Evolutionary conservation across 768 basidiomycete genomes (phyloP), one percentile per base, ranked within the genome.

Genomic region (Boletus sp.): DNA sequence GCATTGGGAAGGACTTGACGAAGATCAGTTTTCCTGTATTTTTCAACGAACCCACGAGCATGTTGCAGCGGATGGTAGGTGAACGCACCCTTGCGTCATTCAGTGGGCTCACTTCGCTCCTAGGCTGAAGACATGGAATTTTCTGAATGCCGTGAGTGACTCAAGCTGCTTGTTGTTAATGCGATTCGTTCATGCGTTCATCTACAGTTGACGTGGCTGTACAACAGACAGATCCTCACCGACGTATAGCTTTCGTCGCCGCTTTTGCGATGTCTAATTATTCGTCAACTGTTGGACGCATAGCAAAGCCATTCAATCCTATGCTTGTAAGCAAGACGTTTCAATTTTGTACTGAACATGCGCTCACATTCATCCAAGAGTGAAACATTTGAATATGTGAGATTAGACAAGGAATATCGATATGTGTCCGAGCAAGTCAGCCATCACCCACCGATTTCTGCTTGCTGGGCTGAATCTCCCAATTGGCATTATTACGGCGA

Each of bases 221-320:
- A 8, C 78, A 76, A 42, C 90, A 95, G 67, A 68, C 68, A 28
- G 91, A 97, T 65, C 84, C 92, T 1, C 81, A 90, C 45, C 83
- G 85, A 52, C 84, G 95, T 4, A 84, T 97, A 50, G 94, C 94
- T 2, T 98, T 86, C 65, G 93, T 98, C 15, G 93, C 90, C 18
- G 95, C 94, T 2, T 98, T 98, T 71, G 95, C 94, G 3, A 97
- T 97, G 93, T 92, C 91, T 30, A 98, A 98, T 75, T 98, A 98
- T 73, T 93, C 92, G 1, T 93, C 91, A 24, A 98, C 95, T 2
- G 92, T 96, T 62, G 95, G 96, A 4, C 83, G 95, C 37, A 97
- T 98, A 60, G 95, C 95, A 12, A 97, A 98, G 72, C 95, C 94
- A 1, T 97, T 97, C 75, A 97, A 97, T 71, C 95, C 94, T 7